Evolutionary conservation across 2,329 filamentous ascomycete species (phyloP), one percentile per base, ranked within the genome.

Genomic region (Fusarium subglutinans): DNA sequence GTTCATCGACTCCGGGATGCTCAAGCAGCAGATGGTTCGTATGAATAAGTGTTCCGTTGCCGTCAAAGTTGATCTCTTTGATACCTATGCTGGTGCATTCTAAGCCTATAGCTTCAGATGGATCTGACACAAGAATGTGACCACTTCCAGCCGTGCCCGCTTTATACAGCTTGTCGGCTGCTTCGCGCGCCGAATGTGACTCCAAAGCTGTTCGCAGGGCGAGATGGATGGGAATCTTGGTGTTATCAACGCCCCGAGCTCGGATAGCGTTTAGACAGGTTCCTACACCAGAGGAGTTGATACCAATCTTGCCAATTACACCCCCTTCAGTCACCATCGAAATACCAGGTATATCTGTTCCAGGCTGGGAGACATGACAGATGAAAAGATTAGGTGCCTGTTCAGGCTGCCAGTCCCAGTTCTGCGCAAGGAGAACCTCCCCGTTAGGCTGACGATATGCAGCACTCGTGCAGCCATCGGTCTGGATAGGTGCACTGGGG

Each of bases 241-340:
- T 54, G 2, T 41, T 55, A 74, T 90, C 84, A 54, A 91, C 85
- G 2, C 89, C 89, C 5, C 85, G 83, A 8, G 88, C 88, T 44
- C 86, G 84, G 68, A 92, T 90, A 1, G 90, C 91, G 69, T 92
- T 92, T 14, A 92, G 82, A 48, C 87, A 88, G 1, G 87, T 86
- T 0, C 89, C 90, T 0, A 92, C 88, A 2, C 90, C 89, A 0
- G 79, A 76, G 22, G 81, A 82, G 76, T 93, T 93, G 73, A 92
- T 83, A 0, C 91, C 91, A 28, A 92, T 91, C 79, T 93, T 93
- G 20, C 90, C 90, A 40, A 92, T 86, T 28, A 91, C 85, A 20
- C 90, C 89, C 0, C 86, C 84, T 57, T 91, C 90, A 0, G 89
- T 91, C 28, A 91, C 82, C 82, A 89, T 89, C 22, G 86, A 79